Evolutionary conservation across 371 early-diverging fungal species (phyloP).

Genomic region (Syncephalis fuscata): DNA sequence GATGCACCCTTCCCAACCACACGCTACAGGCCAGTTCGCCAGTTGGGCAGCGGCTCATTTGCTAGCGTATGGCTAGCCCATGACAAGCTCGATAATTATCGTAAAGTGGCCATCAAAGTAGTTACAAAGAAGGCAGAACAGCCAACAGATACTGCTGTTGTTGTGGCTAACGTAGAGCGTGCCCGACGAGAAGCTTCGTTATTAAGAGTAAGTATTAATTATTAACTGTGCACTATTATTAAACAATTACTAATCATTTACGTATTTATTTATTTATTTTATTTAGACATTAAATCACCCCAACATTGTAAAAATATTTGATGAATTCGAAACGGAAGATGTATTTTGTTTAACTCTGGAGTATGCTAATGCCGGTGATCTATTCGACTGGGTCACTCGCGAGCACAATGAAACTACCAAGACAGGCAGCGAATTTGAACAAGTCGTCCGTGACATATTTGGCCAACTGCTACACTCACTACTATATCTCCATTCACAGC

Average conservation of each 20-base stretch:
- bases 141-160: neutral
- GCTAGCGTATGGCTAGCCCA: neutral
- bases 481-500: conserved; percentile 59
- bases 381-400: conserved; percentile 26
- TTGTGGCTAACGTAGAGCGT: too few relatives aligned
- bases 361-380: conserved; percentile 26
- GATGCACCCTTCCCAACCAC: neutral
- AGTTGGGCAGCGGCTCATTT: neutral
- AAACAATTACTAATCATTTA: too few relatives aligned
- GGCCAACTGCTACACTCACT: conserved; percentile 20
- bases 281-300: conserved; percentile 25
- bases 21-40: neutral
- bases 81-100: neutral
- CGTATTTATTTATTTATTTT: neutral
- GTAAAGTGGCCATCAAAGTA: neutral
- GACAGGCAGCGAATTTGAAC: neutral
- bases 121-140: neutral
- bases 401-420: neutral
- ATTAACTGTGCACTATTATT: too few relatives aligned
- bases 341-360: conserved; percentile 28
- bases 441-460: neutral
- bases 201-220: too few relatives aligned
- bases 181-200: too few relatives aligned
- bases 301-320: conserved; percentile 33
- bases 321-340: conserved; percentile 34